Conservation (phyloP, 805 yeast genomes). For the Metschnikowia santaceciliae region DNA sequence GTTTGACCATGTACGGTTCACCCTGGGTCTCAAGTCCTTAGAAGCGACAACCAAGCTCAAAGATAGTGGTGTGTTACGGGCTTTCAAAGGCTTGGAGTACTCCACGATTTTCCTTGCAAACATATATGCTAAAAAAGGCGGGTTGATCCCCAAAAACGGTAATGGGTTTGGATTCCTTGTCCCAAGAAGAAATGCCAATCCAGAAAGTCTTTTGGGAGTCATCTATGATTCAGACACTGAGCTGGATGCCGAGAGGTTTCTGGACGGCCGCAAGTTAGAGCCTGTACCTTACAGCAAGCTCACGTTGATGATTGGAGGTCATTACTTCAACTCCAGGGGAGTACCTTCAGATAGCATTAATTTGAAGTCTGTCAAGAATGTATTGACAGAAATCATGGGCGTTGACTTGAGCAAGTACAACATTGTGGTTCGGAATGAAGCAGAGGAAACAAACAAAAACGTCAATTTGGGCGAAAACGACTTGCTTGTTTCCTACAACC, state of each 20-base stretch:
- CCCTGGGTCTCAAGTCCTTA: conserved; percentile 46
- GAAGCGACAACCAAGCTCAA: conserved; percentile 22
- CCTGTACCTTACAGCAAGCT: conserved; percentile 54
- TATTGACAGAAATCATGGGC: conserved; percentile 22
- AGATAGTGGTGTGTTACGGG: conserved; percentile 4
- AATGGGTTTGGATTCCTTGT: conserved; percentile 88
- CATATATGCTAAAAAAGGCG: conserved; percentile 44
- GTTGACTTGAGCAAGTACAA: conserved; percentile 22
- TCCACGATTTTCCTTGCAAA: conserved; percentile 63
- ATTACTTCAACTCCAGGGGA: conserved; percentile 34
- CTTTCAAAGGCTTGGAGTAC: conserved; percentile 31
- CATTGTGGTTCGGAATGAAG: conserved; percentile 27
- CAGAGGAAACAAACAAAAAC: conserved; percentile 8
- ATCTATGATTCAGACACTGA: conserved; percentile 88
- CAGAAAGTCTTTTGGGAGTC: conserved; percentile 69
- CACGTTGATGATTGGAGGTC: conserved; percentile 92
- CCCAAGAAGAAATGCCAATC: conserved; percentile 51
- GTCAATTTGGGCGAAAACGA: conserved; percentile 22
- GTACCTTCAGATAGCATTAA: conserved; percentile 29
- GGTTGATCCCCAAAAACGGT: conserved; percentile 31
- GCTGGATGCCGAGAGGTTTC: conserved; percentile 33
- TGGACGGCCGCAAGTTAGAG: conserved; percentile 14
- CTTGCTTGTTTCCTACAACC: conserved; percentile 29
- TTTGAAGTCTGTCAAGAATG: conserved; percentile 25
- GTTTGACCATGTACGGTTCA: conserved; percentile 58